Evolutionary conservation across 1,139 yeast species (phyloP), one percentile per base, ranked within the genome.

Genomic region (Suhomyces anneliseae): DNA sequence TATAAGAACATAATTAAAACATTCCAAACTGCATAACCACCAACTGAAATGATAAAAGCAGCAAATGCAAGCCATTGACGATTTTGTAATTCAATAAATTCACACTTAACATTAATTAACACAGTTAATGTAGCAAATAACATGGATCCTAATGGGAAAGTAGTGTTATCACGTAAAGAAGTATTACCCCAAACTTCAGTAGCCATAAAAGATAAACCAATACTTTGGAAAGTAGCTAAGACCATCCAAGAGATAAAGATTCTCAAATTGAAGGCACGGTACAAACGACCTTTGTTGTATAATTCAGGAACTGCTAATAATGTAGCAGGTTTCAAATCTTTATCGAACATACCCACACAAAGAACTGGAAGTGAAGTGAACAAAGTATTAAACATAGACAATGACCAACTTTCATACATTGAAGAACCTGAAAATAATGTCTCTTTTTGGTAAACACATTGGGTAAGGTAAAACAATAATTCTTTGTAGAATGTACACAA

Each of bases 401-500:
- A 74, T 1, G 98, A 92, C 97, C 98, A 92, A 44, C 92, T 85
- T 63, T 95, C 99, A 64, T 90, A 93, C 58, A 92, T 69, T 0
- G 97, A 90, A 0, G 97, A 85, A 3, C 99, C 99, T 0, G 98
- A 89, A 65, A 89, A 95, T 70, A 90, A 72, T 0, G 96, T 85
- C 60, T 86, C 82, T 50, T 96, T 72, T 65, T 95, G 99, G 65
- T 82, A 95, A 34, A 90, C 79, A 32, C 89, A 83, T 67, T 93
- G 99, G 0, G 97, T 84, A 61, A 93, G 70, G 60, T 92, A 95
- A 61, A 95, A 93, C 58, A 92, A 66, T 51, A 92, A 72, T 63
- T 95, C 99, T 65, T 95, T 95, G 81, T 92, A 93, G 62, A 93
- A 95, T 0, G 99, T 95, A 50, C 96, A 87, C 55, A 93, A 73